These are phyloP conservation scores for Phyllosticta citriasiana DNA, from an alignment of 2,329 filamentous ascomycete genomes.

Conservation along the genomic window DNA sequence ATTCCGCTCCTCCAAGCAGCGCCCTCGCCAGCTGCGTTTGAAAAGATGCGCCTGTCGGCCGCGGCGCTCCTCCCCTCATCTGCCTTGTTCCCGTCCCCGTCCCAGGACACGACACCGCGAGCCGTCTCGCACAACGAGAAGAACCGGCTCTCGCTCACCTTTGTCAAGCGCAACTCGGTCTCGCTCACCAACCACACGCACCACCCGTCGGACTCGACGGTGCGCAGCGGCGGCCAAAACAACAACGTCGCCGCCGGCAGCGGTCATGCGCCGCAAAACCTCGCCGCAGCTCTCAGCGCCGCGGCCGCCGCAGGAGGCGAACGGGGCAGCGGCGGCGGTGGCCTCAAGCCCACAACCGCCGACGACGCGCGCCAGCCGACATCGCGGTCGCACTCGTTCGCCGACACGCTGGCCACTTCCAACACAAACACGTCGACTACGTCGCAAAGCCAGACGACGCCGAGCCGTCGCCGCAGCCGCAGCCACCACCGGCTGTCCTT, in stretches of 20 bases:
- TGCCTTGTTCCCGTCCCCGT: not conserved
- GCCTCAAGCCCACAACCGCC: not conserved
- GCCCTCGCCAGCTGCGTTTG: not conserved
- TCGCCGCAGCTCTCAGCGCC: not conserved
- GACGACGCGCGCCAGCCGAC: not conserved
- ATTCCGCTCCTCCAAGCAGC: not conserved
- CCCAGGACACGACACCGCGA: not conserved
- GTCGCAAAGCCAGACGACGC: constrained; percentile 17
- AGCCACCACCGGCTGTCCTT: constrained; percentile 22
- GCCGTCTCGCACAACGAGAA: constrained; percentile 25
- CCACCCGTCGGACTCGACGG: not conserved
- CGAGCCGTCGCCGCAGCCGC: constrained; percentile 24
- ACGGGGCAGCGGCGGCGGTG: not conserved
- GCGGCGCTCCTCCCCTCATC: not conserved
- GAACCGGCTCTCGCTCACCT: constrained; percentile 28
- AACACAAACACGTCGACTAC: constrained; percentile 15
- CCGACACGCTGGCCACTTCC: constrained; percentile 14
- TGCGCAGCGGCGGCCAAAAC: not conserved
- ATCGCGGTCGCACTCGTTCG: not conserved
- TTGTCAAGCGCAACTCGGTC: constrained; percentile 26
- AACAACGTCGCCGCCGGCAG: not conserved
- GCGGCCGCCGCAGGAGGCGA: not conserved
- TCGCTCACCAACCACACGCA: constrained; percentile 6
- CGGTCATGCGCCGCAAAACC: not conserved
- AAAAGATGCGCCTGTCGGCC: not conserved